Base-by-base conservation (phyloP, 2,329 filamentous ascomycete species). In the Pseudocercospora vitis region DNA sequence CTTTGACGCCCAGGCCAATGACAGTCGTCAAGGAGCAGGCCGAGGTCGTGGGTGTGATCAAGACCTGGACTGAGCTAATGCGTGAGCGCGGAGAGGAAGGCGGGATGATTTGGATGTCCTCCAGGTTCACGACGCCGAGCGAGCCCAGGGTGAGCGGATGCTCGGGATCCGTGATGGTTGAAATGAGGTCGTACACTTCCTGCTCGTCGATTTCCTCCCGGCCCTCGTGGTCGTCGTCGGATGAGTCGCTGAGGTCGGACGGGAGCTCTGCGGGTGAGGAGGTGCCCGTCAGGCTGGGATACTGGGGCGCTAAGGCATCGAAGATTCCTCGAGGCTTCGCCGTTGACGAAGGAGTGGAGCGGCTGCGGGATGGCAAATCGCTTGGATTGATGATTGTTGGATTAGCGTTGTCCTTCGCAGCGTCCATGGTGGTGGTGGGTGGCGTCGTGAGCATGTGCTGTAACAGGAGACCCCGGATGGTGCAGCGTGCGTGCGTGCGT, bases 21-120 rank as follows among this genome's bases (percentile, higher is more conserved):
- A 99, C 91, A 0, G 94, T 99, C 26, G 94, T 94, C 33, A 99
- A 82, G 47, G 89, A 95, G 77, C 94, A 99, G 73, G 97, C 94
- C 12, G 92, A 95, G 68, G 97, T 94, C 21, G 94, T 99, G 7
- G 94, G 94, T 8, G 94, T 99, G 63, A 99, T 87, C 66, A 95
- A 83, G 37, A 99, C 90, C 2, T 86, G 81, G 29, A 97, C 90
- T 32, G 81, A 84, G 78, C 86, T 74, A 77, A 91, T 76, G 81
- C 81, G 68, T 68, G 84, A 74, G 77, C 76, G 76, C 56, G 77
- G 76, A 29, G 81, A 81, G n/a, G 86, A 80, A 5, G 87, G 81
- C 39, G 85, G 82, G 45, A 77, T 78, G 63, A 99, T 89, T 65
- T 83, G 80, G 65, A 99, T 96, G 72, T 99, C 94, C 26, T 88